Evolutionary conservation across 2,329 filamentous ascomycete genomes (phyloP).

Genomic region (Emmonsiellopsis sp.): DNA sequence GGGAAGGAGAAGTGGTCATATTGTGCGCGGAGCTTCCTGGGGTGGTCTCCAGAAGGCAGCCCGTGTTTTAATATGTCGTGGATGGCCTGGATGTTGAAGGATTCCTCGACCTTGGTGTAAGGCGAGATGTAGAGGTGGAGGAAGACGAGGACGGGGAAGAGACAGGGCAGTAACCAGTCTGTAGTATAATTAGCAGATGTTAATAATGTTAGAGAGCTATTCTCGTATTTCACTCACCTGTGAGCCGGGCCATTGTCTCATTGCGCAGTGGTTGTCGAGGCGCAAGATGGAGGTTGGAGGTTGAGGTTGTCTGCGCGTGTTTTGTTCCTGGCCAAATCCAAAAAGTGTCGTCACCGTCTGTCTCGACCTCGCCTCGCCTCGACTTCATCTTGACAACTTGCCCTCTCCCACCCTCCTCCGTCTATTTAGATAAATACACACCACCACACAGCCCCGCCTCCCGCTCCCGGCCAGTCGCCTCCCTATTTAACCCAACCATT

Average conservation of each 20-base stretch:
- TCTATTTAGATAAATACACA: not conserved
- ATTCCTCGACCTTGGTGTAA: slow-evolving; percentile 97
- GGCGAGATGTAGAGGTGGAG: slow-evolving; percentile 66
- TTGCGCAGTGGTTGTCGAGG: not conserved
- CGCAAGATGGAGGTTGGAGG: not conserved
- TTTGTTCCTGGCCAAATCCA: not conserved
- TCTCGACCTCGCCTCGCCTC: not conserved
- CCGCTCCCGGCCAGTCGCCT: not conserved
- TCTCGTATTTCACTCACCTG: slow-evolving; percentile 3
- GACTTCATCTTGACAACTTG: not conserved
- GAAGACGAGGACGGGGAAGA: slow-evolving; percentile 55
- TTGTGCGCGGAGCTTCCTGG: slow-evolving; percentile 45
- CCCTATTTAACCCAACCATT: not conserved
- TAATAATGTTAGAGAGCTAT: not conserved
- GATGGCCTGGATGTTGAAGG: slow-evolving; percentile 89
- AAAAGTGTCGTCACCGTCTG: slow-evolving; percentile 1
- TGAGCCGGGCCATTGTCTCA: slow-evolving; percentile 7
- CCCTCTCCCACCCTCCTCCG: not conserved
- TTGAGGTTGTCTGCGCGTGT: not conserved
- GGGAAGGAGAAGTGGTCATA: slow-evolving; percentile 92
- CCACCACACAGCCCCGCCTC: not conserved
- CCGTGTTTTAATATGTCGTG: slow-evolving; percentile 84
- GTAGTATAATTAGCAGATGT: slow-evolving; percentile 9
- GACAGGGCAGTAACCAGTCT: slow-evolving; percentile 38
- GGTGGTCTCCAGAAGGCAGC: slow-evolving; percentile 50